phyloP scores from a whole-genome alignment of 1,284 basidiomycete species.

The Austropuccinia psidii region DNA sequence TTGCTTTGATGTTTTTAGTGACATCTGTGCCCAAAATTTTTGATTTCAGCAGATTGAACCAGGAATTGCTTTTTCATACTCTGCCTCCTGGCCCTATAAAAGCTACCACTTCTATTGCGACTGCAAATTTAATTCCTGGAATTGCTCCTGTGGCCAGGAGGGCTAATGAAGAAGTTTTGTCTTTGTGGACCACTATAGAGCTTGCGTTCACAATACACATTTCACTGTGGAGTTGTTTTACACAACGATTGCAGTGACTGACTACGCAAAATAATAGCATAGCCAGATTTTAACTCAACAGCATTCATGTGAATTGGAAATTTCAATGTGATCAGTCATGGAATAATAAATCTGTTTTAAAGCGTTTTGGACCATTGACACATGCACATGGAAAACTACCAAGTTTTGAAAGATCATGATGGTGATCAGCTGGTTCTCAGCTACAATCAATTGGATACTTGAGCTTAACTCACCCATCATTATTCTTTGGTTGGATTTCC shows the following conservation, averaged over 20 bases:
- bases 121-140: too few relatives aligned
- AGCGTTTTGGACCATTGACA: conserved; percentile 87
- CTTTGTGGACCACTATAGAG: conserved; percentile 63
- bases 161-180: conserved; percentile 55
- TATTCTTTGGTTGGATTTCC: conserved; percentile 86
- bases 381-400: conserved; percentile 63
- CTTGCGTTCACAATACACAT: conserved; percentile 64
- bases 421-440: conserved; percentile 92
- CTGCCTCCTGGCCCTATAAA: too few relatives aligned
- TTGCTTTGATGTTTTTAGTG: conserved; percentile 63
- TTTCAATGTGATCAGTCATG: conserved; percentile 71
- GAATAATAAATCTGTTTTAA: conserved; percentile 81
- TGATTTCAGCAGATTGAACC: conserved; percentile 44
- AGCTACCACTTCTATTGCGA: too few relatives aligned
- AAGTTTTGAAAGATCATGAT: conserved; percentile 86
- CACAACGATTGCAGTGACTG: conserved; percentile 56
- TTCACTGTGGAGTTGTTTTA: conserved; percentile 92
- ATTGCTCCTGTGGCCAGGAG: background rate
- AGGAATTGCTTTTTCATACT: too few relatives aligned
- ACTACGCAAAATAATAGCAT: conserved; percentile 72
- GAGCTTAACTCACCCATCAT: conserved; percentile 89
- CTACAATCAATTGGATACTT: conserved; percentile 62
- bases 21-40: conserved; percentile 67
- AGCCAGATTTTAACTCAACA: conserved; percentile 72
- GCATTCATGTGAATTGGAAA: conserved; percentile 73